Evolutionary conservation across 2,329 filamentous ascomycete species (phyloP), one percentile per base, ranked within the genome.

Genomic region (Fusarium annulatum): DNA sequence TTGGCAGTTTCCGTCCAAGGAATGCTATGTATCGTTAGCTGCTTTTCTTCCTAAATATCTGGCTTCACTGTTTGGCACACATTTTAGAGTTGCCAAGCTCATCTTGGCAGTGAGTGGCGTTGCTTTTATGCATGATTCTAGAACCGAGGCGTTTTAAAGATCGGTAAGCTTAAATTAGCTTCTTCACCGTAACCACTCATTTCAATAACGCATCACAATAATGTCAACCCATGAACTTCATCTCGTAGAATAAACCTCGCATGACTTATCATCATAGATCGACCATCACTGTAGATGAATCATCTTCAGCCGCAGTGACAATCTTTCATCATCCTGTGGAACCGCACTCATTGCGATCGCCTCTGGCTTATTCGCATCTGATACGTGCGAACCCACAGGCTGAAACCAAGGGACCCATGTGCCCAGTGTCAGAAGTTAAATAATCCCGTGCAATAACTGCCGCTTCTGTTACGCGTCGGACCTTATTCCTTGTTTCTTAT

Each of bases 391-490:
- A 53, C 23, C 49, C 49, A 45, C 41, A 42, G 19, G 48, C 65
- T 64, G 67, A 69, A 69, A 69, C 58, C 46, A 26, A 39, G 41
- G 46, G 55, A 43, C 21, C 34, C 28, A 49, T 28, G 30, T 34
- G 36, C 23, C 39, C 60, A 61, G 61, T 61, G 61, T 34, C 33
- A 66, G 64, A 67, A 61, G 62, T 49, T 52, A 52, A 67, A 52
- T 66, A 28, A 64, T 48, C 28, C 63, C 63, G 33, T 45, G 34
- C 41, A 36, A 26, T 28, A 61, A 53, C 58, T 64, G 38, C 58
- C 57, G 59, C 21, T 45, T 42, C 30, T 64, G 58, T 26, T 60
- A 68, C 66, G 64, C 64, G 65, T 68, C 64, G 64, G 64, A 34
- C 30, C 43, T 19, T 19, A 19, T 59, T 57, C 45, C 64, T 34